These are phyloP conservation scores for Amanita exitialis DNA, from an alignment of 768 basidiomycete species.

Conservation along the genomic window DNA sequence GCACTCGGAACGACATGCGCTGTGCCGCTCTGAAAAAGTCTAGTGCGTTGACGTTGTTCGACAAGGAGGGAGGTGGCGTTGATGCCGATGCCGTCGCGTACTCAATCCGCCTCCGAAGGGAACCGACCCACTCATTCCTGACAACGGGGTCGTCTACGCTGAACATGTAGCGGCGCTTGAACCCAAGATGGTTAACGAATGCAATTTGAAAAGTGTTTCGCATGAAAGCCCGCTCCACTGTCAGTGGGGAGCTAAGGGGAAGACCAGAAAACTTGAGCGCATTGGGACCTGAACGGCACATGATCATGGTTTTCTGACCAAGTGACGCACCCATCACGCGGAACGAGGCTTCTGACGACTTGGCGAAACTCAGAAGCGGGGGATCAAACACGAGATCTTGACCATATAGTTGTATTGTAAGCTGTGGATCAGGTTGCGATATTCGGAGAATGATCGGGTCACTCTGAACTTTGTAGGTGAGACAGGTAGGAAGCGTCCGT, in stretches of 20 bases:
- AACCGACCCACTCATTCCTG: conserved; percentile 64
- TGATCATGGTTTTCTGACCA: conserved; percentile 73
- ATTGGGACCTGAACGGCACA: conserved; percentile 77
- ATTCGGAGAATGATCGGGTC: conserved; percentile 83
- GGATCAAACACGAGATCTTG: conserved; percentile 88
- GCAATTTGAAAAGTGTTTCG: conserved; percentile 91
- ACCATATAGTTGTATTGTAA: conserved; percentile 78
- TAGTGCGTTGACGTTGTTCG: conserved; percentile 21
- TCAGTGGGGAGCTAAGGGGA: conserved; percentile 66
- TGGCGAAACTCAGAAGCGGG: conserved; percentile 67
- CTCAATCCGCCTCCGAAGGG: conserved; percentile 60
- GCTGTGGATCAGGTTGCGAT: conserved; percentile 72
- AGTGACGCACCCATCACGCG: conserved; percentile 80
- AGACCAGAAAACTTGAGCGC: conserved; percentile 77
- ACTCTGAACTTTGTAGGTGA: conserved; percentile 85
- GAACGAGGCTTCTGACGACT: conserved; percentile 78
- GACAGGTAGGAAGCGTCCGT: conserved; percentile 60
- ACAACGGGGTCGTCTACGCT: conserved; percentile 76
- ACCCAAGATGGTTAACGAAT: conserved; percentile 57
- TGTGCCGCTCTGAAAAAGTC: conserved; percentile 60
- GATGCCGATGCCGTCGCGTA: conserved; percentile 24
- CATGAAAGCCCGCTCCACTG: conserved; percentile 92
- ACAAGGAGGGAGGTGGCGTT: conserved; percentile 21
- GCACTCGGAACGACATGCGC: conserved; percentile 67
- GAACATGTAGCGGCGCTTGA: conserved; percentile 89